Conservation (phyloP, 2,329 filamentous ascomycete genomes). For the Diplodia scrobiculata region DNA sequence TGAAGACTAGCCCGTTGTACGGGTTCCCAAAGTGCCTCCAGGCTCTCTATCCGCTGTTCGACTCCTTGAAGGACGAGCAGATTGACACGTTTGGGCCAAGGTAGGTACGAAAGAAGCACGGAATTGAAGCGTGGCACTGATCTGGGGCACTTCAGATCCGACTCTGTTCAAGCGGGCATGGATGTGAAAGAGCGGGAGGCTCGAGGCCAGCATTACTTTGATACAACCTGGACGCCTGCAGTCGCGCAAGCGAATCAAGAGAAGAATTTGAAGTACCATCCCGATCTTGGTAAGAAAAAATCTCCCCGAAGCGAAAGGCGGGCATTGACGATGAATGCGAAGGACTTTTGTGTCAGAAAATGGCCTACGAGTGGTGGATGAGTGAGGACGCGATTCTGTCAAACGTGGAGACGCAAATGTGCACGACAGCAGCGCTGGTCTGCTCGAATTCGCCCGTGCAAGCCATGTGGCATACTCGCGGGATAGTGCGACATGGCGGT, state of each 20-base stretch:
- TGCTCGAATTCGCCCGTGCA: not conserved
- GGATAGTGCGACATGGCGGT: not conserved
- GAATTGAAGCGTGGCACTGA: not conserved
- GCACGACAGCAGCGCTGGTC: not conserved
- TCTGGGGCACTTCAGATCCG: not conserved
- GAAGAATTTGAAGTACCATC: conserved; percentile 6
- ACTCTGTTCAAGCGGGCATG: not conserved
- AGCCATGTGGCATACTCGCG: conserved; percentile 2
- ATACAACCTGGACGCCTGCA: not conserved
- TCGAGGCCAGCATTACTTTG: not conserved
- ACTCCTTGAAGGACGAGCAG: not conserved
- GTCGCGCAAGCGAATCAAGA: not conserved
- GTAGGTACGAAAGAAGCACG: not conserved
- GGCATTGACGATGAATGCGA: not conserved
- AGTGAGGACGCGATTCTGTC: conserved; percentile 8
- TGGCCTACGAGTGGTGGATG: conserved; percentile 14
- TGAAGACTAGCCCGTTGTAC: not conserved
- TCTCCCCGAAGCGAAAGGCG: not conserved
- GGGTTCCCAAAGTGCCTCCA: not conserved
- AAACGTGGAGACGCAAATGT: conserved; percentile 8
- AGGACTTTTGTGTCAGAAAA: not conserved
- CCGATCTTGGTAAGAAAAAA: not conserved
- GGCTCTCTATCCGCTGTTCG: not conserved
- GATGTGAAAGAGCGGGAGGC: not conserved
- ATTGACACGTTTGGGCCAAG: not conserved